Evolutionary conservation across 1,284 basidiomycete genomes (phyloP).

Genomic region (Sporisorium reilianum): DNA sequence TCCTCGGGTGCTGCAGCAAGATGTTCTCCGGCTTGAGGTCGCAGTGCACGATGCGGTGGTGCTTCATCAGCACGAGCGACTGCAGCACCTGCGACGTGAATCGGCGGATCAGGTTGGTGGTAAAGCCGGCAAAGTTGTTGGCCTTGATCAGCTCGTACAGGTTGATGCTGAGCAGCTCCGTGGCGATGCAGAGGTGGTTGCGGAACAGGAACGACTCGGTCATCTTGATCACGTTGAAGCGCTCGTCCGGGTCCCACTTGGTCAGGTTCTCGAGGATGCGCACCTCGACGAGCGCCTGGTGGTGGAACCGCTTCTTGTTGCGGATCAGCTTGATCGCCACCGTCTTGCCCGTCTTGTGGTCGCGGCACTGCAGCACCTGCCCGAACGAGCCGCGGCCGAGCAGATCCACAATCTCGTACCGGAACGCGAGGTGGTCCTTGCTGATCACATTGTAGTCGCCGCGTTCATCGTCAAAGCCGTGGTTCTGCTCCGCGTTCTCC

Average conservation of each 20-base stretch:
- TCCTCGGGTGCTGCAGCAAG: constrained; percentile 89
- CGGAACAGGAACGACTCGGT: constrained; percentile 99
- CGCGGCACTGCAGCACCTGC: constrained; percentile 94
- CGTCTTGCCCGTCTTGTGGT: constrained; percentile 94
- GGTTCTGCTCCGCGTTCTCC: constrained; percentile 85
- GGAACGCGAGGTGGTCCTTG: constrained; percentile 93
- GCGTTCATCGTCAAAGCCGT: constrained; percentile 97
- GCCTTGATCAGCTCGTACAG: constrained; percentile 99
- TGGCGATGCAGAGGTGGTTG: constrained; percentile 96
- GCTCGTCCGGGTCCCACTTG: constrained; percentile 98
- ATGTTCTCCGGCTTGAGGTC: constrained; percentile 99
- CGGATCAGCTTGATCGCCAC: constrained; percentile 99
- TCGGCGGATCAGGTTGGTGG: constrained; percentile 90
- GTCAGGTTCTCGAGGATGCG: constrained; percentile 95
- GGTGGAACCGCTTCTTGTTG: constrained; percentile 99
- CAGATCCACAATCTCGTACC: constrained; percentile 91
- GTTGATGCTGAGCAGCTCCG: constrained; percentile 97
- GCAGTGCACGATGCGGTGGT: constrained; percentile 98
- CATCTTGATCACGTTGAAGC: constrained; percentile 97
- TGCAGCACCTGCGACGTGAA: constrained; percentile 96
- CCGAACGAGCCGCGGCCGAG: constrained; percentile 99
- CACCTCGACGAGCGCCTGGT: constrained; percentile 97
- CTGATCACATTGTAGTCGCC: constrained; percentile 94
- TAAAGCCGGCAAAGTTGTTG: constrained; percentile 96
- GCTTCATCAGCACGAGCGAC: constrained; percentile 90